These are phyloP conservation scores for Picea engelmannii DNA, from an alignment of 83 land plant genomes.

Conservation along the genomic window DNA sequence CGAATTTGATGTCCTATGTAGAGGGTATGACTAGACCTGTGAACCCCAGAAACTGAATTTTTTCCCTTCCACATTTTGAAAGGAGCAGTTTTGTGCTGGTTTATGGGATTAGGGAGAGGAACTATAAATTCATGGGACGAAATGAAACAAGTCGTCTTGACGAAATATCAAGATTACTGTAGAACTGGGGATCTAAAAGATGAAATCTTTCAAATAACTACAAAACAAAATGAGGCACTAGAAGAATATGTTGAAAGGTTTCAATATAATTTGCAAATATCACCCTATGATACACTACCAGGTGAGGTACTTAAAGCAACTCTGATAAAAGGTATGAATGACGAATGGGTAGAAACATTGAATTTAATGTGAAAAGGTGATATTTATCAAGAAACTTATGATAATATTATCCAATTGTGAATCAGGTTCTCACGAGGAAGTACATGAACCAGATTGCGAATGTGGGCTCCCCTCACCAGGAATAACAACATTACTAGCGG, in stretches of 20 bases:
- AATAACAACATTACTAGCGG: too few species aligned
- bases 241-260: background rate
- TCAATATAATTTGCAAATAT: background rate
- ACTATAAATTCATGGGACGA: background rate
- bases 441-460: too few species aligned
- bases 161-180: background rate
- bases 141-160: background rate
- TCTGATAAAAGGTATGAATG: background rate
- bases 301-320: too few species aligned
- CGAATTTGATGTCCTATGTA: too few species aligned
- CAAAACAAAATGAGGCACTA: background rate
- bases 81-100: background rate
- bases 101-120: background rate
- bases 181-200: background rate
- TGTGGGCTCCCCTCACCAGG: too few species aligned
- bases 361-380: background rate
- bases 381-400: too few species aligned
- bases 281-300: background rate
- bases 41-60: too few species aligned
- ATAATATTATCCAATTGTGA: too few species aligned
- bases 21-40: too few species aligned
- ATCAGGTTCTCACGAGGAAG: too few species aligned
- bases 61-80: background rate
- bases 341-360: background rate
- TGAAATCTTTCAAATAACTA: too few species aligned